Percentiles rank a stretch among this genome's conserved stretches.
phyloP scores from a whole-genome alignment of 164 flowering plant species.

The Chimonanthus praecox region DNA sequence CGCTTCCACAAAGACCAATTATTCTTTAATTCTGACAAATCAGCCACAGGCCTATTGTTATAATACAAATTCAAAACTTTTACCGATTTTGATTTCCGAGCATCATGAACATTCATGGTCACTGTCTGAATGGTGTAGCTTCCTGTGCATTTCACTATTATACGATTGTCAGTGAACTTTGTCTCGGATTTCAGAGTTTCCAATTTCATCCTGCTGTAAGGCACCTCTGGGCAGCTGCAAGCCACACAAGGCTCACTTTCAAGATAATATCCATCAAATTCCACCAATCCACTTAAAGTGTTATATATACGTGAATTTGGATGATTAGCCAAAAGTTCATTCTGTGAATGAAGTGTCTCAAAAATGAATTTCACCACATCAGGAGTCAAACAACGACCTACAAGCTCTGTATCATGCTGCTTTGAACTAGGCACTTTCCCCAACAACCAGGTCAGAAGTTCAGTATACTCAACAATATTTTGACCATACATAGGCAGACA shows the following conservation, averaged over 20 bases:
- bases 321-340: constrained; percentile 96
- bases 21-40: constrained; percentile 92
- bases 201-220: constrained; percentile 94
- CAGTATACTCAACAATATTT: constrained; percentile 83
- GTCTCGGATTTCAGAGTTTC: constrained; percentile 95
- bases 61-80: constrained; percentile 93
- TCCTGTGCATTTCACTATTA: constrained; percentile 97
- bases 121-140: constrained; percentile 96
- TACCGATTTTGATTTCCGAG: constrained; percentile 94
- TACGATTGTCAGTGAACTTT: constrained; percentile 97
- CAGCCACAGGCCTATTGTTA: constrained; percentile 96
- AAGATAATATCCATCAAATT: constrained; percentile 98
- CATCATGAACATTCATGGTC: constrained; percentile 99
- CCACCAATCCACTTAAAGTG: constrained; percentile 87
- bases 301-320: constrained; percentile 96
- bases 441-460: constrained; percentile 66
- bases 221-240: constrained; percentile 98
- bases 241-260: constrained; percentile 99
- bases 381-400: constrained; percentile 66
- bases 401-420: constrained; percentile 61
- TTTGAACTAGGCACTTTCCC: constrained; percentile 65
- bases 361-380: constrained; percentile 80
- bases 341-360: constrained; percentile 86
- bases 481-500: constrained; percentile 89
- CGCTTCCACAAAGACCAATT: constrained; percentile 99